These are phyloP conservation scores for Trifolium dubium DNA, from an alignment of 306 rosid species.

Conservation along the genomic window DNA sequence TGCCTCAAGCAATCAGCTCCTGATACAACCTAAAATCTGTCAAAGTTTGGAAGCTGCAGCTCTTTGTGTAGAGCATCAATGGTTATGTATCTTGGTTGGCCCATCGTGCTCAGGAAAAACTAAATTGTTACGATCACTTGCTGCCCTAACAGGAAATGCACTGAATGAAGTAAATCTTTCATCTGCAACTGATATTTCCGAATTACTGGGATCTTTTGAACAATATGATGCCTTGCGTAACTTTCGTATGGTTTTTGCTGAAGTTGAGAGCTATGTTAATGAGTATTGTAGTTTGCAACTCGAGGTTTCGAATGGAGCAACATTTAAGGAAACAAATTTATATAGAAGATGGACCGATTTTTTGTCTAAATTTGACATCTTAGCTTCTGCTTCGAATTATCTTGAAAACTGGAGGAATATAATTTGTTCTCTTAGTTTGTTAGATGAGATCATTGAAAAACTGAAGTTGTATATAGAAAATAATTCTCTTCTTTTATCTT, in stretches of 20 bases:
- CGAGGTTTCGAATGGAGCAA: conserved; percentile 47
- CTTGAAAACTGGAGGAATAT: conserved; percentile 58
- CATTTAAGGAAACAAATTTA: conserved; percentile 47
- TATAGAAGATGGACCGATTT: conserved; percentile 62
- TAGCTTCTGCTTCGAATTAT: conserved; percentile 47
- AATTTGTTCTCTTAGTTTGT: conserved; percentile 52
- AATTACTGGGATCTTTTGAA: conserved; percentile 92
- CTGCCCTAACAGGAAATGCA: conserved; percentile 83
- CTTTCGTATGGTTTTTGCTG: conserved; percentile 59
- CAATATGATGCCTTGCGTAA: conserved; percentile 78
- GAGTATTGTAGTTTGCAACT: conserved; percentile 59
- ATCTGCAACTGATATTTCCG: conserved; percentile 91
- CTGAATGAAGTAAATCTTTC: conserved; percentile 89
- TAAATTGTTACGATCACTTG: conserved; percentile 78
- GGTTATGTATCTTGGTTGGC: conserved; percentile 93
- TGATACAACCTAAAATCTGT: conserved; percentile 71
- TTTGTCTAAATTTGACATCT: conserved; percentile 49
- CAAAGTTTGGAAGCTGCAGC: conserved; percentile 89
- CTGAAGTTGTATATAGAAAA: conserved; percentile 51
- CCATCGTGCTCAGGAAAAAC: conserved; percentile 89
- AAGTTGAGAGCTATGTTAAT: conserved; percentile 61
- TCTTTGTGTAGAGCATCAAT: conserved; percentile 74
- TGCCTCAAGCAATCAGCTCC: conserved; percentile 51
- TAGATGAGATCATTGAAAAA: conserved; percentile 63
- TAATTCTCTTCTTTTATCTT: conserved; percentile 45